A percentile compares a stretch with the other conserved stretches of the same genome.
Evolutionary conservation across 2,329 filamentous ascomycete genomes (phyloP).

Genomic region (Lecanicillium sp.): DNA sequence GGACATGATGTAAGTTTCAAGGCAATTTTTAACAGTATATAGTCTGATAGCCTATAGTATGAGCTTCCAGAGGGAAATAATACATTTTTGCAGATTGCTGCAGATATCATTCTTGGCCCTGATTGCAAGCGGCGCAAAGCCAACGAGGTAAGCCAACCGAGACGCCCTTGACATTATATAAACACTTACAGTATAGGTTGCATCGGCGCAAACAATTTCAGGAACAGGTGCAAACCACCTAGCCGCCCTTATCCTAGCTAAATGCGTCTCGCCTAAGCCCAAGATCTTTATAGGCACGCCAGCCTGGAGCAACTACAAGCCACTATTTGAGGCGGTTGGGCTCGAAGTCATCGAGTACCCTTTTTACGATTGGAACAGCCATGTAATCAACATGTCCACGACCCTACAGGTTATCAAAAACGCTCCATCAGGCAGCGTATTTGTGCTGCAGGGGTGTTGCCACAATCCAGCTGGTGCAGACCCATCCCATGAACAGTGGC

Average conservation of each 20-base stretch:
- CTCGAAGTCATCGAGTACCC: slow-evolving; percentile 19
- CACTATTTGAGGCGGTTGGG: slow-evolving; percentile 20
- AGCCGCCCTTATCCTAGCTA: slow-evolving; percentile 17
- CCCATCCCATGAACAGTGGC: slow-evolving; percentile 25
- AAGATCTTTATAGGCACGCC: slow-evolving; percentile 1
- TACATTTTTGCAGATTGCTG: slow-evolving; percentile 20
- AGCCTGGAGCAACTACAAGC: slow-evolving; percentile 42
- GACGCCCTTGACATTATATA: too few relatives aligned
- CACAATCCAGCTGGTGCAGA: slow-evolving; percentile 32
- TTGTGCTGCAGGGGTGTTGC: slow-evolving; percentile 29
- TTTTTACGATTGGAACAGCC: slow-evolving; percentile 20
- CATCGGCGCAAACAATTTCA: slow-evolving; percentile 25
- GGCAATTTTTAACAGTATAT: too few relatives aligned
- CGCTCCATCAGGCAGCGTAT: slow-evolving; percentile 19
- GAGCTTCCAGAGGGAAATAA: slow-evolving; percentile 24
- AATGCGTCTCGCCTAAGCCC: too few relatives aligned
- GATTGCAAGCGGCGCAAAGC: slow-evolving; percentile 1
- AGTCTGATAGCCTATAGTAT: slow-evolving; percentile 17
- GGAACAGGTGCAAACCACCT: slow-evolving; percentile 28
- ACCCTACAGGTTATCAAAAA: slow-evolving; percentile 18
- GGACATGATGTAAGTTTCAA: slow-evolving; percentile 18
- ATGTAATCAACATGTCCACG: slow-evolving; percentile 20
- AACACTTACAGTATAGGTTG: slow-evolving; percentile 6
- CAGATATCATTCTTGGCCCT: slow-evolving; percentile 22
- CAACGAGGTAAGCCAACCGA: too few relatives aligned